Evolutionary conservation across 495 filamentous ascomycete species (phyloP).

Genomic region (Chaetomium cochliodes): DNA sequence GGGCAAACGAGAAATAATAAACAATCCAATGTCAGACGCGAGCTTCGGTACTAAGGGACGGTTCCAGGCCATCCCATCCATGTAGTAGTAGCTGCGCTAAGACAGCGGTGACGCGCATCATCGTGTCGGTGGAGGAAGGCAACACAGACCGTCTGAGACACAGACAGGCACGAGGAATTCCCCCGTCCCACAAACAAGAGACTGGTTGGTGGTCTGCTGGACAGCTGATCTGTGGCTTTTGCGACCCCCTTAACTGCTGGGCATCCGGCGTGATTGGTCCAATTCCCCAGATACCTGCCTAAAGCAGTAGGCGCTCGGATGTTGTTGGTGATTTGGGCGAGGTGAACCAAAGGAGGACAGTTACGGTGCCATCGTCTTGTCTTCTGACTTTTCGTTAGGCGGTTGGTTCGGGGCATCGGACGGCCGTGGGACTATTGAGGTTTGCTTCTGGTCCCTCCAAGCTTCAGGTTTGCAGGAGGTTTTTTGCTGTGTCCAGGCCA

Average conservation of each 20-base stretch:
- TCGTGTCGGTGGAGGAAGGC: constrained; percentile 7
- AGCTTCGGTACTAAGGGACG: too few relatives aligned
- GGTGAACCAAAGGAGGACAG: background rate
- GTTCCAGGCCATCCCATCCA: too few relatives aligned
- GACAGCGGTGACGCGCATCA: constrained; percentile 5
- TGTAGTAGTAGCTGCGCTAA: background rate
- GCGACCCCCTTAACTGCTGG: background rate
- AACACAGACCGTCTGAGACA: constrained; percentile 3
- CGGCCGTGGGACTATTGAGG: background rate
- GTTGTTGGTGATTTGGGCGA: background rate
- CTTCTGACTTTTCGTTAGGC: background rate
- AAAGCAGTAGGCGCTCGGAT: constrained; percentile 27
- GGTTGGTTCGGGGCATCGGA: background rate
- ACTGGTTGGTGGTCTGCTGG: background rate
- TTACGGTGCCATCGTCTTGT: background rate
- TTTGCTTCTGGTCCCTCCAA: background rate
- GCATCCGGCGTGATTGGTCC: constrained; percentile 25
- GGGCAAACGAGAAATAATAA: background rate
- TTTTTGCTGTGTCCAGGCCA: background rate
- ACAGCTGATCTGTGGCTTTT: background rate
- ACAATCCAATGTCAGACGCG: background rate
- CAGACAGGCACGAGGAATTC: constrained; percentile 11
- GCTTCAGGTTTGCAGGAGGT: background rate
- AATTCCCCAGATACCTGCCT: constrained; percentile 30
- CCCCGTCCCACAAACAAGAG: background rate